Evolutionary conservation across 2,329 filamentous ascomycete species (phyloP).

Genomic region (Aspergillus arachidicola): DNA sequence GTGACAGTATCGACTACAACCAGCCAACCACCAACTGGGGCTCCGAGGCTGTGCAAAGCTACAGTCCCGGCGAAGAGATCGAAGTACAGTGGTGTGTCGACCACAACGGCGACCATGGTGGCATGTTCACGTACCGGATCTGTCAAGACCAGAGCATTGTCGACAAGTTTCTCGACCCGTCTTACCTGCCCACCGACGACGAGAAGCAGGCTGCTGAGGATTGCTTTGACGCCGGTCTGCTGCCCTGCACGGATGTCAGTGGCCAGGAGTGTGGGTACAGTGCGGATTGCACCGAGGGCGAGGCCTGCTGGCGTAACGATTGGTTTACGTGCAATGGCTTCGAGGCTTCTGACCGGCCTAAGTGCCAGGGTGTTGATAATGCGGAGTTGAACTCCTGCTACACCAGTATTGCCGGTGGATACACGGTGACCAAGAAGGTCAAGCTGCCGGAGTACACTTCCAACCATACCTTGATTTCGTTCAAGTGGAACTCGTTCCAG

Average conservation of each 20-base stretch:
- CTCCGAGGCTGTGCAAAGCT: slow-evolving; percentile 45
- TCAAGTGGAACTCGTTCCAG: slow-evolving; percentile 60
- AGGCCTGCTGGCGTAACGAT: slow-evolving; percentile 54
- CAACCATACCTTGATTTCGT: slow-evolving; percentile 55
- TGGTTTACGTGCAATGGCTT: slow-evolving; percentile 55
- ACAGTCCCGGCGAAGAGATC: slow-evolving; percentile 49
- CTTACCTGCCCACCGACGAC: slow-evolving; percentile 52
- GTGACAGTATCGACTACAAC: slow-evolving; percentile 58
- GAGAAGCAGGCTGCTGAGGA: slow-evolving; percentile 59
- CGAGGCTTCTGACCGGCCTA: slow-evolving; percentile 13
- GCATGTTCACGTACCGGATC: slow-evolving; percentile 60
- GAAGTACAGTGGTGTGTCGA: slow-evolving; percentile 61
- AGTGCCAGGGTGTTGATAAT: slow-evolving; percentile 51
- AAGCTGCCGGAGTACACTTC: slow-evolving; percentile 53
- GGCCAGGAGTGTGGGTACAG: slow-evolving; percentile 55
- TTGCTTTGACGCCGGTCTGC: slow-evolving; percentile 53
- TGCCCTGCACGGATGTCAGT: slow-evolving; percentile 54
- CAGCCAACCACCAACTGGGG: slow-evolving; percentile 51
- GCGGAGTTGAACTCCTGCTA: slow-evolving; percentile 49
- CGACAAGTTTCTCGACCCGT: slow-evolving; percentile 52
- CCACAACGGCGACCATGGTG: slow-evolving; percentile 59
- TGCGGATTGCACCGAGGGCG: slow-evolving; percentile 49
- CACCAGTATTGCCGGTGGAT: slow-evolving; percentile 57
- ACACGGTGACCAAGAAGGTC: slow-evolving; percentile 57
- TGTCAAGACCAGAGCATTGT: slow-evolving; percentile 56